Percentiles rank a stretch among this genome's conserved stretches.
Evolutionary conservation across 2,329 filamentous ascomycete genomes (phyloP).

Genomic region (Aulographum hederae): DNA sequence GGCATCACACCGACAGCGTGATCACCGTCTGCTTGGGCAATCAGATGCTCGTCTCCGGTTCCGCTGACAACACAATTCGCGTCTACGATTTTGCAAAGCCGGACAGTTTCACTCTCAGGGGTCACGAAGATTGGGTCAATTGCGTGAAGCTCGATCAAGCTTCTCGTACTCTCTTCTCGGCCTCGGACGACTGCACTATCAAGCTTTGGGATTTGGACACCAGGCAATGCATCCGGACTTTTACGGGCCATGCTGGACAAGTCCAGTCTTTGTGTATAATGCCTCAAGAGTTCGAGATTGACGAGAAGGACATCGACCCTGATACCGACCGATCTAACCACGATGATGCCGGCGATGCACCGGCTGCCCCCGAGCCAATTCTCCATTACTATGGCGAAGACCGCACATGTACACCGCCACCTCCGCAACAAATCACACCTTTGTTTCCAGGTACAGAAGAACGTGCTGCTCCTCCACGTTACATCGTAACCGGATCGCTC

Average conservation of each 20-base stretch:
- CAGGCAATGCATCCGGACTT: constrained; percentile 55
- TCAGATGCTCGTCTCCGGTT: constrained; percentile 72
- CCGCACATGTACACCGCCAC: constrained; percentile 1
- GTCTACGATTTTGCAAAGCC: constrained; percentile 85
- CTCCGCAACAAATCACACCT: constrained; percentile 7
- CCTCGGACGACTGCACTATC: constrained; percentile 81
- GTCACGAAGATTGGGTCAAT: constrained; percentile 92
- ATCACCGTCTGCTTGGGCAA: constrained; percentile 77
- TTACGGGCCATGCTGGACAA: constrained; percentile 82
- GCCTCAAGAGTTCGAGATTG: constrained; percentile 75
- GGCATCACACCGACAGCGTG: constrained; percentile 64
- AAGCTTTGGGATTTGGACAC: constrained; percentile 89
- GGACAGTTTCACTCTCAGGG: constrained; percentile 59
- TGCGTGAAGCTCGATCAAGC: constrained; percentile 71
- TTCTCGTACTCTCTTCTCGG: constrained; percentile 76
- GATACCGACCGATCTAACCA: constrained; percentile 6
- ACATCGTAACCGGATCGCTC: constrained; percentile 83
- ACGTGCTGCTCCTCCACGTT: constrained; percentile 54
- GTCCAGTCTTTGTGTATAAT: constrained; percentile 82
- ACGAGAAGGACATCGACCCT: constrained; percentile 31
- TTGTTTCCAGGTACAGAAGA: constrained; percentile 37
- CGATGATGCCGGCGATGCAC: background rate
- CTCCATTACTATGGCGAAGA: background rate
- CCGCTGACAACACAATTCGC: constrained; percentile 74
- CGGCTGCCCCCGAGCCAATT: background rate